Conservation (phyloP, 2,329 filamentous ascomycete genomes). For the Karstenula rhodostoma region DNA sequence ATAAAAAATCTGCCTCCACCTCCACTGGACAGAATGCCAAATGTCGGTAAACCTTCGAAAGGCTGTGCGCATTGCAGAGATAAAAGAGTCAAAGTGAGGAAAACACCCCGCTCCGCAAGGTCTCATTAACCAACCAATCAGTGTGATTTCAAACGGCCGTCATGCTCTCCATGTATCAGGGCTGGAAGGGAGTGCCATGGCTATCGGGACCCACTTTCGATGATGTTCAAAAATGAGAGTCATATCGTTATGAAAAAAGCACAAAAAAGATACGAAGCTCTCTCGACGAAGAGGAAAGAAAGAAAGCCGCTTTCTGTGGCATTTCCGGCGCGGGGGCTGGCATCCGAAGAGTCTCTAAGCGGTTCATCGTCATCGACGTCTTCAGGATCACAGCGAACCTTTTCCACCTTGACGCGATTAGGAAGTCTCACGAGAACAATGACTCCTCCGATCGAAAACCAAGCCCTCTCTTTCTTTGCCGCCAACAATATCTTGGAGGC, state of each 20-base stretch:
- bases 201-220: constrained; percentile 39
- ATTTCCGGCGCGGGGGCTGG: constrained; percentile 15
- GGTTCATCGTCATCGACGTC: neutral
- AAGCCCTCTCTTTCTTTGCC: constrained; percentile 41
- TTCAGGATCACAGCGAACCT: neutral
- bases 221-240: constrained; percentile 45
- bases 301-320: neutral
- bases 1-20: neutral
- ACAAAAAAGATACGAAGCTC: constrained; percentile 33
- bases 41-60: constrained; percentile 42
- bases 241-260: constrained; percentile 35
- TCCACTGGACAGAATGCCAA: constrained; percentile 32
- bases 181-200: constrained; percentile 38
- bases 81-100: constrained; percentile 40
- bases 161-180: constrained; percentile 43
- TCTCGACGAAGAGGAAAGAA: constrained; percentile 24
- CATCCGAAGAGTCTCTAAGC: constrained; percentile 3
- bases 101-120: neutral
- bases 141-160: constrained; percentile 45
- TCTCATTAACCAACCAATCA: constrained; percentile 15
- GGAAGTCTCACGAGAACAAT: constrained; percentile 10
- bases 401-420: neutral
- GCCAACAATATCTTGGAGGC: constrained; percentile 38
- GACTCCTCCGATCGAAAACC: constrained; percentile 37
- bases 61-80: constrained; percentile 44